Percentiles rank a stretch among this genome's conserved stretches.
These are phyloP conservation scores for Henckelia pumila DNA, from an alignment of 257 asterid species.

Conservation along the genomic window DNA sequence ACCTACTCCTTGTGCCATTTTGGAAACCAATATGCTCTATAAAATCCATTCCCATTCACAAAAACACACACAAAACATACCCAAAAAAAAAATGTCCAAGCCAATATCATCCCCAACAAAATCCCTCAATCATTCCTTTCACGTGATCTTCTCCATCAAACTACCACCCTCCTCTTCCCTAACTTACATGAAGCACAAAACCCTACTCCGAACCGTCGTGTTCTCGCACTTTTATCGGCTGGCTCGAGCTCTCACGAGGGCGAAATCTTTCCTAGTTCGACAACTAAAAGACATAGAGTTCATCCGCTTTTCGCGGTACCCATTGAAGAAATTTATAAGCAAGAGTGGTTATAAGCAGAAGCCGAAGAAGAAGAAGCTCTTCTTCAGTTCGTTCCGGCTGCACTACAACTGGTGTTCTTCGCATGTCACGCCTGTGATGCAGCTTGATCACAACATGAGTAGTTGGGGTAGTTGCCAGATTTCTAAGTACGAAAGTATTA, in stretches of 20 bases:
- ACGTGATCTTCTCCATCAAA: conserved; percentile 46
- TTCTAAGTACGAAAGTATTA: neutral
- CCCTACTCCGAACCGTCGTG: conserved; percentile 55
- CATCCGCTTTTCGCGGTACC: conserved; percentile 31
- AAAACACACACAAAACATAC: neutral
- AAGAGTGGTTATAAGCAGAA: conserved; percentile 29
- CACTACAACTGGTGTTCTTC: conserved; percentile 94
- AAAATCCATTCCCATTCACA: conserved; percentile 35
- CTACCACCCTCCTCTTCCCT: conserved; percentile 38
- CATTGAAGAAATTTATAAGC: conserved; percentile 33
- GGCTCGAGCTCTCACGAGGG: conserved; percentile 37
- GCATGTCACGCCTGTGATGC: conserved; percentile 42
- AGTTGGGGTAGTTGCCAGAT: neutral
- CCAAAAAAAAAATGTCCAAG: conserved; percentile 28
- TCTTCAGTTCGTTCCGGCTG: conserved; percentile 67
- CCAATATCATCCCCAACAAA: conserved; percentile 49
- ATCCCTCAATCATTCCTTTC: conserved; percentile 33
- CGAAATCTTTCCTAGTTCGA: conserved; percentile 49
- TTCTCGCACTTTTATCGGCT: conserved; percentile 60
- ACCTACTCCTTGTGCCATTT: conserved; percentile 48
- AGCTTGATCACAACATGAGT: conserved; percentile 23
- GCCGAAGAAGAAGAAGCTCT: conserved; percentile 30
- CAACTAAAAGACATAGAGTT: conserved; percentile 43
- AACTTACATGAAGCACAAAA: conserved; percentile 46
- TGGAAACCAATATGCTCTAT: conserved; percentile 63